Base-by-base conservation (phyloP, 148 eudicot species). In the Agrostemma githago region DNA sequence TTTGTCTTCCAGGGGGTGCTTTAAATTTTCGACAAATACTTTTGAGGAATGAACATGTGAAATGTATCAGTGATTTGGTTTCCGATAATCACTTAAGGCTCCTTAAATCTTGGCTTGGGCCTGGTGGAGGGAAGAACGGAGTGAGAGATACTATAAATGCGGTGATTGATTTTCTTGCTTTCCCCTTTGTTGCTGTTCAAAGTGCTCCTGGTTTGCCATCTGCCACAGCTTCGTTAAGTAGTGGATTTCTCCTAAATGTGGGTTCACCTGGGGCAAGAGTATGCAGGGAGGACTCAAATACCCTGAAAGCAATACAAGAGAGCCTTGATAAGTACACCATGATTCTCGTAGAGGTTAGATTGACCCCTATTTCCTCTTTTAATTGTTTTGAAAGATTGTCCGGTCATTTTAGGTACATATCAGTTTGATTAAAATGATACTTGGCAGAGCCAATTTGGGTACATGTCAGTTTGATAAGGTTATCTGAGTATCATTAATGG, bases 101-200 rank as follows among this genome's bases (percentile, higher is more conserved):
- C 68, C 78, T 92, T 41, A 82, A 80, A 77, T 81, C 82, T 40
- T 92, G 97, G 99, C 72, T 73, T 80, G 96, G 97, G 62, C 89
- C 97, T 72, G 89, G 97, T 78, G 97, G 96, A 43, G 97, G 99
- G 43, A 89, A 83, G 74, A 77, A 53, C 63, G 99, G 99, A 59
- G 83, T 82, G 48, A 85, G 85, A 75, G 92, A 90, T 76, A 75
- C 80, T 44, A 83, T 89, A 79, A 89, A 92, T 88, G 88, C 86
- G 6, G 94, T 88, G 61, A 83, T 96, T 81, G 96, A 96, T 79
- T 84, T 92, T 56, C 81, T 96, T 79, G 99, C 97, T 71, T 96
- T 96, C 78, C 99, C 99, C 75, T 92, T 92, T 83, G 99, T 96
- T 63, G 99, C 97, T 17, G 82, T 85, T 61, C 97, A 92, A 78